Base-by-base conservation (phyloP, 164 flowering plant genomes). In the Magnolia changhungtana region DNA sequence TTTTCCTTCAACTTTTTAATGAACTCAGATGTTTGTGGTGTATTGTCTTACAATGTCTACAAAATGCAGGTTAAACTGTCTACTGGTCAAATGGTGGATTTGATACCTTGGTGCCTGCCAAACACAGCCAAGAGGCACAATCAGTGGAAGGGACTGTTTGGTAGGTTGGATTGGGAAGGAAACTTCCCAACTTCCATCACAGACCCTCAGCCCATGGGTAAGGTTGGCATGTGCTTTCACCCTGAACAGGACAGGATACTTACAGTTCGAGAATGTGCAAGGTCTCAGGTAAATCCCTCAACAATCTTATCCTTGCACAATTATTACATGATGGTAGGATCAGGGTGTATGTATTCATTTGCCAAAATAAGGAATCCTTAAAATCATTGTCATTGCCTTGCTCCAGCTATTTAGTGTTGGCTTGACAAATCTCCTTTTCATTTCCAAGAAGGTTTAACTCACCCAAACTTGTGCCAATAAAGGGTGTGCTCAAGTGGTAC, bases 171-270 rank as follows among this genome's bases (percentile, higher is more conserved):
- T 70, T 95, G 98, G 98, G 92, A 92, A 76, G 98, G 98, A 2
- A 93, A 95, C 82, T 95, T 95, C 71, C 98, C 98, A 10, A 95
- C 97, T 75, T 93, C 98, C 24, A 84, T 92, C 52, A 95, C 98
- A 3, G 98, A 95, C 64, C 98, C 98, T 23, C 98, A 95, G 73
- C 96, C 97, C 14, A 95, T 95, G 98, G 98, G 98, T 3, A 95
- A 93, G 82, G 97, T 93, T 45, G 97, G 98, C 37, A 95, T 93
- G 97, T 95, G 97, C 72, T 93, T 95, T 81, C 97, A 95, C 77
- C 98, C 98, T 37, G 97, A 93, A 1, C 98, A 95, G 81, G 97
- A 95, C 78, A 84, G 98, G 77, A 93, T 93, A 50, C 81, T 95
- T 7, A 90, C 98, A 18, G 98, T 93, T 66, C 97, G 98, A 45